Conservation (phyloP, 495 filamentous ascomycete species). For the Lentithecium fluviatile region DNA sequence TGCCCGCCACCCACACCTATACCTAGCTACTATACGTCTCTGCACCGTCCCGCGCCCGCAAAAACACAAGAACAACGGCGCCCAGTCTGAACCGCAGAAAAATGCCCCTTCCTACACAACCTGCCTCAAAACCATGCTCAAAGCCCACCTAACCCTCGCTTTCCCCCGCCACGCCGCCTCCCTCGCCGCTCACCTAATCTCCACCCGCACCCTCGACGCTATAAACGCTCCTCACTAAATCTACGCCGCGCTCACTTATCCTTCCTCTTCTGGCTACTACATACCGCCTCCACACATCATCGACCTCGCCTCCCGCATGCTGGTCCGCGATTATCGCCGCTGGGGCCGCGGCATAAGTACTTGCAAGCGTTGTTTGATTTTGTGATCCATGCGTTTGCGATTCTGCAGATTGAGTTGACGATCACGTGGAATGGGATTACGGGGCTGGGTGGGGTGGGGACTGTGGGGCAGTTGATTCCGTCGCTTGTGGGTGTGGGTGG, state of each 20-base stretch:
- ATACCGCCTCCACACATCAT: background rate
- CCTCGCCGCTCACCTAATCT: constrained; percentile 13
- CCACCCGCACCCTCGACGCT: constrained; percentile 1
- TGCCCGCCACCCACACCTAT: background rate
- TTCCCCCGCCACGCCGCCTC: constrained; percentile 8
- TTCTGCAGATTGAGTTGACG: constrained; percentile 38
- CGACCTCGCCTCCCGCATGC: constrained; percentile 3
- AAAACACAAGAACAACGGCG: background rate
- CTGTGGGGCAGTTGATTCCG: constrained; percentile 40
- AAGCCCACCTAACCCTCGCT: constrained; percentile 10
- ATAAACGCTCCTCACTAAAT: constrained; percentile 15
- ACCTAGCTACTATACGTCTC: background rate
- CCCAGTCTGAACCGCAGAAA: too few species aligned
- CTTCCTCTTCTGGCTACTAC: constrained; percentile 5
- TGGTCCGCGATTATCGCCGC: constrained; percentile 2
- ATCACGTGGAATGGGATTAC: constrained; percentile 35
- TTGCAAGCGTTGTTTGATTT: constrained; percentile 6
- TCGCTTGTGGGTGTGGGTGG: constrained; percentile 37
- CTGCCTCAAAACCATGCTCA: constrained; percentile 5
- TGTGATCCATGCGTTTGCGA: constrained; percentile 24
- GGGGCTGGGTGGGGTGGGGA: constrained; percentile 30
- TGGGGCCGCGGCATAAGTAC: background rate
- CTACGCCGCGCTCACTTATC: constrained; percentile 2
- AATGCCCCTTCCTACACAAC: constrained; percentile 2
- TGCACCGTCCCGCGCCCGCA: too few species aligned